Percentiles rank a stretch among this genome's conserved stretches.
Conservation (phyloP, 805 yeast species). For the Kuraishia cidri region DNA sequence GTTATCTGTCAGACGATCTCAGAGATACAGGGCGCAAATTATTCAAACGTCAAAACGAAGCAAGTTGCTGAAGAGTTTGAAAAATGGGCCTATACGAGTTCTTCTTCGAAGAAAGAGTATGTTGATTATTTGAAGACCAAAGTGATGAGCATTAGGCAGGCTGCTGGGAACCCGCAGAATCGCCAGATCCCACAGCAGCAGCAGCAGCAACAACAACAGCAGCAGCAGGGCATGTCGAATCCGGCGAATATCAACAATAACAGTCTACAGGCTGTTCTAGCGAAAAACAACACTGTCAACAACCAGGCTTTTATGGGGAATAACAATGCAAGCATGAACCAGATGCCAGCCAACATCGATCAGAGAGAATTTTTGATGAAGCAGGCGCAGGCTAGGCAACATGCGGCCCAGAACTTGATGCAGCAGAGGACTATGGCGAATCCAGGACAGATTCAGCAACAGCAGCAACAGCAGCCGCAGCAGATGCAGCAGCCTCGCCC, state of each 20-base stretch:
- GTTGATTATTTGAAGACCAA: constrained; percentile 35
- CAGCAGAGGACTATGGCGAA: constrained; percentile 4
- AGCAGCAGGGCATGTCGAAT: constrained; percentile 7
- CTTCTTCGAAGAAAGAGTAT: constrained; percentile 51
- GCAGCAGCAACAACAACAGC: constrained; percentile 13
- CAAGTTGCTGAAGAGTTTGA: constrained; percentile 66
- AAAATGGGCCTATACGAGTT: constrained; percentile 49
- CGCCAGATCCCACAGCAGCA: constrained; percentile 13
- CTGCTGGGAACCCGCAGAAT: constrained; percentile 19
- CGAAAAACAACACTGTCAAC: background rate
- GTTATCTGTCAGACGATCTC: constrained; percentile 20
- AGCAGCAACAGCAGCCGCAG: constrained; percentile 17
- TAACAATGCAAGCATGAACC: constrained; percentile 1
- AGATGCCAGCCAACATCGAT: constrained; percentile 16
- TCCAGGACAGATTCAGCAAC: constrained; percentile 20
- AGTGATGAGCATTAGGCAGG: constrained; percentile 25
- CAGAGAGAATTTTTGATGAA: constrained; percentile 31
- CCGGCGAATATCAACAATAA: background rate
- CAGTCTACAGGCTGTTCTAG: background rate
- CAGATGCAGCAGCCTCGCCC: constrained; percentile 15
- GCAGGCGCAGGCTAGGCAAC: constrained; percentile 44
- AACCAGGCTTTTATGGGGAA: background rate
- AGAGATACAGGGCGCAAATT: constrained; percentile 20
- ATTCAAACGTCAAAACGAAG: constrained; percentile 29
- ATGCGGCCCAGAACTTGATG: constrained; percentile 34